These are phyloP conservation scores for Tetrapisispora pingtungensis DNA, from an alignment of 805 yeast genomes.

Conservation along the genomic window DNA sequence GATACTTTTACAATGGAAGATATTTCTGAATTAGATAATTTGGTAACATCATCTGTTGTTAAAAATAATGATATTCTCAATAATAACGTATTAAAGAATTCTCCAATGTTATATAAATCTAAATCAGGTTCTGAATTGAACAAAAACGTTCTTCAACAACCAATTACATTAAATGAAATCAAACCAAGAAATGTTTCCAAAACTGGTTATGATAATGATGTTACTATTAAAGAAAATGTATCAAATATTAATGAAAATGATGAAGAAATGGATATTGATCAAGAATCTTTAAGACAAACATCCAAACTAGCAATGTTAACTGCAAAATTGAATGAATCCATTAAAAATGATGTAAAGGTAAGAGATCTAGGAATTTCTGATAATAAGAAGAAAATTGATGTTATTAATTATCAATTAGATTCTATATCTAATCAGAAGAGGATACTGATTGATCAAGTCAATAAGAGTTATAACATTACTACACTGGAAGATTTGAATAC, in stretches of 20 bases:
- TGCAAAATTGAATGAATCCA: neutral
- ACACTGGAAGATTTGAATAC: neutral
- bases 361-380: neutral
- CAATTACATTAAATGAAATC: neutral
- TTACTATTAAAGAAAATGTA: neutral
- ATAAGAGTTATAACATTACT: neutral
- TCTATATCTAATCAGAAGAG: neutral
- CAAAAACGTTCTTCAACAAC: neutral
- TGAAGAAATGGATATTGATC: neutral
- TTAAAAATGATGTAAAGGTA: neutral
- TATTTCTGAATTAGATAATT: slow-evolving; percentile 15
- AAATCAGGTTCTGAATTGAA: slow-evolving; percentile 8
- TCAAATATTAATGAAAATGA: neutral
- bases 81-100: slow-evolving; percentile 11
- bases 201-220: neutral
- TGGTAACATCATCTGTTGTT: slow-evolving; percentile 22
- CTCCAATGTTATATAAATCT: slow-evolving; percentile 21
- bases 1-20: slow-evolving; percentile 16
- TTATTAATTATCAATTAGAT: neutral
- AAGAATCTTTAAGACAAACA: neutral
- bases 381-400: neutral
- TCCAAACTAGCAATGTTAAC: neutral
- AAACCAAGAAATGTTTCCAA: neutral
- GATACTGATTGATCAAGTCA: neutral
- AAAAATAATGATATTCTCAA: slow-evolving; percentile 11